Evolutionary conservation across 805 yeast species (phyloP), one percentile per base, ranked within the genome.

Genomic region (Candida dendrica): DNA sequence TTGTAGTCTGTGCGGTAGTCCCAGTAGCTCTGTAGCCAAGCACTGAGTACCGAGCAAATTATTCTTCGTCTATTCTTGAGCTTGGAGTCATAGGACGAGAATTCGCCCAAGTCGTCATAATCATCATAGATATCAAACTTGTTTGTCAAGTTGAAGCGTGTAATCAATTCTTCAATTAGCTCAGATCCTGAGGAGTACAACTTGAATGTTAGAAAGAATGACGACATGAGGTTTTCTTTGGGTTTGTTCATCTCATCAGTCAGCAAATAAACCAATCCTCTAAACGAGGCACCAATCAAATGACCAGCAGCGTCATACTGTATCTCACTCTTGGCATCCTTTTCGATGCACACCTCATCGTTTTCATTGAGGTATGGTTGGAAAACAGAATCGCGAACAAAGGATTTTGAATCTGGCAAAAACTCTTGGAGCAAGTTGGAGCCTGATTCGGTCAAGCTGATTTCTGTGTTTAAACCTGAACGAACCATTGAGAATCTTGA

Each of bases 21-120:
- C 96, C 96, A 91, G 58, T 84, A 89, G 40, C 93, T 81, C 60
- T 88, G 95, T 60, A 91, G 64, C 98, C 98, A 91, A 30, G 77
- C 66, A 58, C 79, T 84, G 56, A 89, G 76, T 59, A 83, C 70
- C 48, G 75, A 77, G 49, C 82, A 77, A 33, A 88, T 79, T 37
- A 83, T 62, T 46, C 78, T 76, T 55, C 91, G 67, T 58, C 93
- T 72, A 47, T 72, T 79, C 52, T 48, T 71, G 64, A 16, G 73
- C 65, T 44, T 72, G 66, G 48, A 62, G 45, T 17, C 53, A 39
- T 48, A 51, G 1, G 72, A 63, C 2, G 75, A 64, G 43, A 59
- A 68, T 34, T 57, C 62, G 3, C 65, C 68, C 37, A 59, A 63
- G 33, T 56, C 60, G 4, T 62, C 63, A 11, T 53, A 49, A 34